A percentile compares a stretch with the other conserved stretches of the same genome.
Conservation (phyloP, 495 filamentous ascomycete genomes). For the Talaromyces ruber region DNA sequence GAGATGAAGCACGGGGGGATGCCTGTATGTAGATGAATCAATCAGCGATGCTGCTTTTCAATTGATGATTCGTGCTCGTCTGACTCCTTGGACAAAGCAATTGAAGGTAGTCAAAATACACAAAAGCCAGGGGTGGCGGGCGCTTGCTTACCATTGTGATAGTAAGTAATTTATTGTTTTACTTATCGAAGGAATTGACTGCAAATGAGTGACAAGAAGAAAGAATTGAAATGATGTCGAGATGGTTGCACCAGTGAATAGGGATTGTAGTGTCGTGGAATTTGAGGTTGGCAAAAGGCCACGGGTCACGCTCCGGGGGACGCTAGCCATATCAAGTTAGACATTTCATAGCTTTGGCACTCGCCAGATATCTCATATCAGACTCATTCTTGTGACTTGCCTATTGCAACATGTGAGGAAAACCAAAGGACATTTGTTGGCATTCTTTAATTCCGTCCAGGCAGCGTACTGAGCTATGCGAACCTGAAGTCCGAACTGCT, state of each 20-base stretch:
- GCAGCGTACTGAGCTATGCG: neutral
- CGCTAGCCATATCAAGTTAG: neutral
- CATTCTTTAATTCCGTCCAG: too few species aligned
- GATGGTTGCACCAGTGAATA: neutral
- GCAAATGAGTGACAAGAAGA: neutral
- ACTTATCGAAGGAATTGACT: neutral
- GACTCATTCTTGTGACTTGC: neutral
- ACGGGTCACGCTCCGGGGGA: constrained; percentile 2
- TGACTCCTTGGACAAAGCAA: neutral
- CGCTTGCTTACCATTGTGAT: neutral
- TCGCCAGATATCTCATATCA: neutral
- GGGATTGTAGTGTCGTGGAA: neutral
- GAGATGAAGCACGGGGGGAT: constrained; percentile 39
- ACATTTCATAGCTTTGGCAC: neutral
- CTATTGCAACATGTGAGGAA: neutral
- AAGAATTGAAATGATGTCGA: neutral
- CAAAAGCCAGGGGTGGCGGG: neutral
- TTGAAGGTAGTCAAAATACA: neutral
- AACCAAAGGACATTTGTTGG: too few species aligned
- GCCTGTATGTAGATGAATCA: constrained; percentile 17
- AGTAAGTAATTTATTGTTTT: neutral
- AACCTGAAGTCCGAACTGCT: neutral
- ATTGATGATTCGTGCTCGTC: neutral
- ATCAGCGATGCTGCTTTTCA: constrained; percentile 2
- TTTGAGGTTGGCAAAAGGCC: constrained; percentile 4